A percentile compares a stretch with the other conserved stretches of the same genome.
Conservation (phyloP, 1,139 yeast genomes). For the Debaryomyces robertsiae region DNA sequence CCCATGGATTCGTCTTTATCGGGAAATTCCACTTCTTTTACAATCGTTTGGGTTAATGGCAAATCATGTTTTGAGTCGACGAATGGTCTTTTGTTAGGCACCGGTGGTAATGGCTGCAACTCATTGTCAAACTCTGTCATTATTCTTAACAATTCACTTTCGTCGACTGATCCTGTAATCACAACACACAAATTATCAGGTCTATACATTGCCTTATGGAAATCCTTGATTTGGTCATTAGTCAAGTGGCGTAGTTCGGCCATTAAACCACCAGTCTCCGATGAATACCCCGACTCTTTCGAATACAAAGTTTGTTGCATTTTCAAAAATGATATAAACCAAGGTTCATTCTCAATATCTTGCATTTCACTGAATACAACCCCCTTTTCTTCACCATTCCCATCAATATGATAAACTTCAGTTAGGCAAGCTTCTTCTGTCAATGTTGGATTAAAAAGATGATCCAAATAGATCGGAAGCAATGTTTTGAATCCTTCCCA, state of each 20-base stretch:
- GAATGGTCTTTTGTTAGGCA: constrained; percentile 66
- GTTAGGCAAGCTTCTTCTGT: constrained; percentile 91
- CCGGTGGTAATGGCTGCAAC: constrained; percentile 44
- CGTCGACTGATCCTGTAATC: constrained; percentile 82
- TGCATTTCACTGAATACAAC: constrained; percentile 98
- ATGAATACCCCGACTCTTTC: constrained; percentile 73
- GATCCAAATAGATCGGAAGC: constrained; percentile 89
- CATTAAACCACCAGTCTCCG: constrained; percentile 94
- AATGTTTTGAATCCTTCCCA: constrained; percentile 91
- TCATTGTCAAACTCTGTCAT: constrained; percentile 66
- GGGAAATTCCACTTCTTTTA: constrained; percentile 72
- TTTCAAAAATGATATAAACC: constrained; percentile 65
- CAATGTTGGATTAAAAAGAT: constrained; percentile 78
- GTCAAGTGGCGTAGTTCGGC: constrained; percentile 72
- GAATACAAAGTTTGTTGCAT: constrained; percentile 65
- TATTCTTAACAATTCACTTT: constrained; percentile 60
- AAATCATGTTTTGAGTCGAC: constrained; percentile 64
- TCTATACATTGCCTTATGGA: constrained; percentile 72
- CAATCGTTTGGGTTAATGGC: constrained; percentile 42
- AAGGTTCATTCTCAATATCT: constrained; percentile 82
- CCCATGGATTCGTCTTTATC: constrained; percentile 88
- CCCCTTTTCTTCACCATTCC: constrained; percentile 88
- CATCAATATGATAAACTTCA: constrained; percentile 94
- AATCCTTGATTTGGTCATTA: constrained; percentile 71
- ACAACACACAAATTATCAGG: constrained; percentile 85